phyloP scores from a whole-genome alignment of 768 basidiomycete genomes.

The Galerina marginata region DNA sequence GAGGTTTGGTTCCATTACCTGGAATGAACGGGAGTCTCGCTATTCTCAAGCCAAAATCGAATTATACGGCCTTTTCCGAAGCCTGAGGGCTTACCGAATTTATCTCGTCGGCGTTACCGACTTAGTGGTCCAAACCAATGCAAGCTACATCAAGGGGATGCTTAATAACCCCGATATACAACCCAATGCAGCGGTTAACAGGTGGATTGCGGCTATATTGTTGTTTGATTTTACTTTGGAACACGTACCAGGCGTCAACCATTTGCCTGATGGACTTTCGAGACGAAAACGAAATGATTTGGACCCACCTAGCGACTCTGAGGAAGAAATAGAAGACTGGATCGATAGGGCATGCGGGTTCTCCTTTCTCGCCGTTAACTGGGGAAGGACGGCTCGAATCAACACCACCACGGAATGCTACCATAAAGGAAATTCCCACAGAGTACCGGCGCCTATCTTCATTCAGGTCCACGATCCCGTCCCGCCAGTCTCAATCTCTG shows the following conservation, averaged over 20 bases:
- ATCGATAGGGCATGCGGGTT: too few relatives aligned
- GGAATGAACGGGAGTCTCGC: conserved; percentile 22
- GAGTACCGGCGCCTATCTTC: too few relatives aligned
- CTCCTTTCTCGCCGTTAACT: too few relatives aligned
- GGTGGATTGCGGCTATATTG: conserved; percentile 47
- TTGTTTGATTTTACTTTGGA: conserved; percentile 40
- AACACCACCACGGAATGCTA: too few relatives aligned
- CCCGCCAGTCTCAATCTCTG: too few relatives aligned
- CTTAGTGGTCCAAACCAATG: conserved; percentile 33
- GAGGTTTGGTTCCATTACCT: conserved; percentile 23
- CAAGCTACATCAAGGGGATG: conserved; percentile 42
- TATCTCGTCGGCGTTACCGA: conserved; percentile 33
- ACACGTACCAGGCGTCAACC: conserved; percentile 36
- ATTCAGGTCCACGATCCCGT: too few relatives aligned
- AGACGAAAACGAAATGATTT: too few relatives aligned
- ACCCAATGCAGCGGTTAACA: conserved; percentile 42
- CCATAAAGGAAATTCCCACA: too few relatives aligned
- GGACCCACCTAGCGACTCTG: too few relatives aligned
- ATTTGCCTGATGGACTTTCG: conserved; percentile 3
- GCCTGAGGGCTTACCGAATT: conserved; percentile 20
- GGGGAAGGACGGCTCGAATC: too few relatives aligned
- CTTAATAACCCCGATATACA: conserved; percentile 42
- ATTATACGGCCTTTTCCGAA: conserved; percentile 32
- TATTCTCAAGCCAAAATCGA: conserved; percentile 39
- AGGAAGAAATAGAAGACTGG: too few relatives aligned